Base-by-base conservation (phyloP, 1,284 basidiomycete species). In the Microstroma glucosiphilum region DNA sequence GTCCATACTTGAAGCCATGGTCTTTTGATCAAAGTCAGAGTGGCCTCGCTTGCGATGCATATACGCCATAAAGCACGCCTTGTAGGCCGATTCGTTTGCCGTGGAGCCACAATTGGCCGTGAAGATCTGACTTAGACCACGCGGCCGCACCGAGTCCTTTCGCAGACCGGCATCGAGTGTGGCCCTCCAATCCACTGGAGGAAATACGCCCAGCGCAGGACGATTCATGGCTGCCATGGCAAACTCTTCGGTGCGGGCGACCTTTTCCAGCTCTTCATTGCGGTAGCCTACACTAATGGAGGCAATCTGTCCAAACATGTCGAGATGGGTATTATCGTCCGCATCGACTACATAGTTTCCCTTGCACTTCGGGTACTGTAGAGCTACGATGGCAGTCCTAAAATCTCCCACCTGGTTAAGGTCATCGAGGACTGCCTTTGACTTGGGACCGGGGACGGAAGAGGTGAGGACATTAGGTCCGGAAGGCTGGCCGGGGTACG, bases 181-280 rank as follows among this genome's bases (percentile, higher is more conserved):
- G 60, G 81, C 76, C 7, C 78, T 76, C 82, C 82, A 85, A 55
- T 82, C 74, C 13, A 76, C 78, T 3, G 82, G 80, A 2, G 84
- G 84, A 79, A 84, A 85, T 11, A 80, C 80, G 9, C 84, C 84
- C 15, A 85, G 76, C 11, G 83, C 83, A 2, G 83, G 83, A 61
- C 83, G 75, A 71, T 83, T 83, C 73, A 83, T 80, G 7, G 68
- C 69, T 21, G 72, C 79, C 21, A 72, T 73, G 58, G 77, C 71
- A 63, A 82, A 82, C 56, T 81, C 80, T 59, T 81, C 79, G 68
- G 80, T 69, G 58, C 68, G 63, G 48, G 70, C 70, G 21, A 74
- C 65, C n/a, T 65, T 63, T 25, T 59, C 76, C 13, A 84, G 73
- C 48, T 77, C 77, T 0, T 83, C 83, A 60, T 83, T 80, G 70